phyloP scores from a whole-genome alignment of 768 basidiomycete species.

The Leccinum ochraceum region DNA sequence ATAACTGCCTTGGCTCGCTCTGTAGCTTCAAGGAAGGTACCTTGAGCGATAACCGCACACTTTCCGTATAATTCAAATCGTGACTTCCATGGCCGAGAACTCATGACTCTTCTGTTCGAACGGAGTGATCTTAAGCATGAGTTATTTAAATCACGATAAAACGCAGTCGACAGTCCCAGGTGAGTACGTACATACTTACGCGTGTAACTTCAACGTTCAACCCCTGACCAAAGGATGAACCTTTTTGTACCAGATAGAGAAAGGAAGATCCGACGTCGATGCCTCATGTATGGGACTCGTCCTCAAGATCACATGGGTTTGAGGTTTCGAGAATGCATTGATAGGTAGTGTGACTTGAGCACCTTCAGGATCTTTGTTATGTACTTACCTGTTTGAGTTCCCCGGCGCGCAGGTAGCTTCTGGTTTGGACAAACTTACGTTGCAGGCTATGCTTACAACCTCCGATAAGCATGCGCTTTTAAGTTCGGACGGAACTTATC shows the following conservation, averaged over 20 bases:
- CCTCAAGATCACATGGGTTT: background rate
- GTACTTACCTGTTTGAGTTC: background rate
- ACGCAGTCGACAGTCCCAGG: background rate
- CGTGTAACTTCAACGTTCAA: background rate
- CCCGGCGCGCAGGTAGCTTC: background rate
- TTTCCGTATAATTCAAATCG: conserved; percentile 14
- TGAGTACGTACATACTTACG: background rate
- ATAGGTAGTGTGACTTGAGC: conserved; percentile 1
- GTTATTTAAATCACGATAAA: conserved; percentile 5
- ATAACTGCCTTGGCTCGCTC: no score
- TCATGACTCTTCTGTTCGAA: conserved; percentile 12
- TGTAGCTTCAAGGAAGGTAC: background rate
- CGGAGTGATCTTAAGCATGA: conserved; percentile 19
- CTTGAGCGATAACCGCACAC: conserved; percentile 14
- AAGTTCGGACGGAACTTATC: background rate
- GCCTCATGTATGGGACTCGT: conserved; percentile 1
- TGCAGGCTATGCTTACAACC: conserved; percentile 1
- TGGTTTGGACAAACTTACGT: conserved; percentile 1
- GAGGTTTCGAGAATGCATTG: background rate
- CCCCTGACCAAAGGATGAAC: conserved; percentile 7
- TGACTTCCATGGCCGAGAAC: conserved; percentile 10
- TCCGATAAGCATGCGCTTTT: background rate
- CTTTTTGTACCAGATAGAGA: conserved; percentile 2
- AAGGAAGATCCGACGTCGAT: background rate
- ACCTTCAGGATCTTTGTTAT: background rate